Percentiles rank a stretch among this genome's conserved stretches.
Evolutionary conservation across 2,329 filamentous ascomycete genomes (phyloP).

Genomic region (Penicillium sp.): DNA sequence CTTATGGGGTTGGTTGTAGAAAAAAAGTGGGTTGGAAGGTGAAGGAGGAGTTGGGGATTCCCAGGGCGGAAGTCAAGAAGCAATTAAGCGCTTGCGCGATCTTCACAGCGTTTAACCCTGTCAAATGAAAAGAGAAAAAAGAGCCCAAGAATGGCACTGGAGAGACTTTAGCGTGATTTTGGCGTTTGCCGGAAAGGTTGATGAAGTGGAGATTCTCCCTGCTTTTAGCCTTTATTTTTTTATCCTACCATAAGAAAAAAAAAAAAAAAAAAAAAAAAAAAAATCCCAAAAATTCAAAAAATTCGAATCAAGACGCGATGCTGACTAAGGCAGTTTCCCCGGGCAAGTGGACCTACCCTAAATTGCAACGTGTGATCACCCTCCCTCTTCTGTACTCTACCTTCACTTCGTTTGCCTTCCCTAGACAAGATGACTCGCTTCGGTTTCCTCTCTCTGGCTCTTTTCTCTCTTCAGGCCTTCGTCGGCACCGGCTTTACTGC

Average conservation of each 20-base stretch:
- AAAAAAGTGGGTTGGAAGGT: constrained; percentile 3
- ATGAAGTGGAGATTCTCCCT: not conserved
- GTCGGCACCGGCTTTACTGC: constrained; percentile 65
- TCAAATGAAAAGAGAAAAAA: constrained; percentile 11
- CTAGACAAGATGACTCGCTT: constrained; percentile 69
- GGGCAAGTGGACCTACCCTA: constrained; percentile 34
- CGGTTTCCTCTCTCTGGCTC: constrained; percentile 71
- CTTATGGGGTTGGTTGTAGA: not conserved
- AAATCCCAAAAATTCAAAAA: no score
- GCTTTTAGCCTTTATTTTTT: not conserved
- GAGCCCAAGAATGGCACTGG: constrained; percentile 8
- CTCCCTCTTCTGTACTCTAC: constrained; percentile 22
- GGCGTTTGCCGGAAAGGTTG: not conserved
- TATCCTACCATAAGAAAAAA: constrained; percentile 10
- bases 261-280: not conserved
- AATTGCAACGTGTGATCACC: constrained; percentile 29
- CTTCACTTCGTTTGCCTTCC: constrained; percentile 11
- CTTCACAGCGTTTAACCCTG: constrained; percentile 15
- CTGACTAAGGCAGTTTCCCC: constrained; percentile 17
- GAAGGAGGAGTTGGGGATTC: constrained; percentile 7
- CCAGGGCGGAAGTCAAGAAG: not conserved
- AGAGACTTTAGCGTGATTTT: constrained; percentile 5
- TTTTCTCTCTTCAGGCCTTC: constrained; percentile 71
- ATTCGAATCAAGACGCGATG: not conserved
- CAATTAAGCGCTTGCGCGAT: constrained; percentile 22